phyloP scores from a whole-genome alignment of 202 grass and related monocot genomes.

The Miscanthus sacchariflorus region DNA sequence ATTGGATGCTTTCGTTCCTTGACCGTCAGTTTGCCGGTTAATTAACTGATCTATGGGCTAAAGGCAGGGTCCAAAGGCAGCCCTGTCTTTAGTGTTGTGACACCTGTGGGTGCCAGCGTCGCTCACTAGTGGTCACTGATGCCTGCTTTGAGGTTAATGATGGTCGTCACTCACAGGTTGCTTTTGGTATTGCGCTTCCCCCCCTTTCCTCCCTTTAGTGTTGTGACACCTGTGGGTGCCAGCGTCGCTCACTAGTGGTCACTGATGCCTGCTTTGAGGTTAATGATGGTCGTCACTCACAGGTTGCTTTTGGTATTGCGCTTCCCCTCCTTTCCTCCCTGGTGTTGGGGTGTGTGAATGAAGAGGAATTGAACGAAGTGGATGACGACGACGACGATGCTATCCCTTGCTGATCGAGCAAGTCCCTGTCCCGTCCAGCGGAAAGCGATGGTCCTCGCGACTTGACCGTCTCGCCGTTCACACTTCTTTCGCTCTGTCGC shows the following conservation, averaged over 20 bases:
- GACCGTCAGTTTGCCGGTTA: not conserved
- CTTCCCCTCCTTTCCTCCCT: not conserved
- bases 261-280: not conserved
- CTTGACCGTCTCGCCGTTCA: not conserved
- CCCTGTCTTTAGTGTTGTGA: not conserved
- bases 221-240: constrained; percentile 26
- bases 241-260: constrained; percentile 7
- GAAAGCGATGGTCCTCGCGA: constrained; percentile 26
- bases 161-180: not conserved
- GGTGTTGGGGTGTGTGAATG: not conserved
- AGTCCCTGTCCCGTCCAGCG: not conserved
- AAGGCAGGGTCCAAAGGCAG: not conserved
- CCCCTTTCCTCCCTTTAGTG: not conserved
- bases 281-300: constrained; percentile 2
- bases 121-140: not conserved
- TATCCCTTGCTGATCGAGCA: not conserved
- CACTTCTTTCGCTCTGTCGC: not conserved
- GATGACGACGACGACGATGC: not conserved
- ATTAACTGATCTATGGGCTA: not conserved
- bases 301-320: constrained; percentile 35
- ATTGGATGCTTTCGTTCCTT: constrained; percentile 16
- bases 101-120: constrained; percentile 28
- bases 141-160: constrained; percentile 20
- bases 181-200: constrained; percentile 39
- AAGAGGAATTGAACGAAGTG: not conserved